These are phyloP conservation scores for Monosporozyma siamensis DNA, from an alignment of 805 yeast genomes.

Conservation along the genomic window DNA sequence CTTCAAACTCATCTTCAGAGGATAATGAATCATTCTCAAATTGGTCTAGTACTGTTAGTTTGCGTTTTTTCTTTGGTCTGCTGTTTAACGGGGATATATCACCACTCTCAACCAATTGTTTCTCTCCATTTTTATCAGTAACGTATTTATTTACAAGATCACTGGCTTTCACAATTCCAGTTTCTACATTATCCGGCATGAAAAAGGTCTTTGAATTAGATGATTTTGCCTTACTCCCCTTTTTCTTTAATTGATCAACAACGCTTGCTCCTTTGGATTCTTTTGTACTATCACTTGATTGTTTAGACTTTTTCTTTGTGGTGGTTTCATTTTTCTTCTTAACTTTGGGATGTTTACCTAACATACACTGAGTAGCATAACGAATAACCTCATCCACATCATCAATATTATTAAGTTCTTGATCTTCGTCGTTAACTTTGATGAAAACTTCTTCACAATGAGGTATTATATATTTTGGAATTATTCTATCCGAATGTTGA, in stretches of 20 bases:
- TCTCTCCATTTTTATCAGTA: conserved; percentile 1
- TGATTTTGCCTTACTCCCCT: conserved; percentile 12
- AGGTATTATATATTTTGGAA: conserved; percentile 54
- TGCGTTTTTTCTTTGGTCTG: neutral
- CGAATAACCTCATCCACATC: conserved; percentile 61
- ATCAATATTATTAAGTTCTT: conserved; percentile 41
- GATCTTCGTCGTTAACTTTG: conserved; percentile 63
- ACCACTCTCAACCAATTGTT: neutral
- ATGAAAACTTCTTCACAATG: conserved; percentile 46
- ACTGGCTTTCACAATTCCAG: conserved; percentile 52
- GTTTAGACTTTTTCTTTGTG: conserved; percentile 5
- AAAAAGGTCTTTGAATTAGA: conserved; percentile 40
- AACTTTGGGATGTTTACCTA: conserved; percentile 28
- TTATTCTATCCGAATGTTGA: conserved; percentile 49
- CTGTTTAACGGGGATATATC: neutral
- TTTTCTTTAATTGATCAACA: conserved; percentile 4
- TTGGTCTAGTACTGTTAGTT: conserved; percentile 8
- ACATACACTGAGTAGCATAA: conserved; percentile 58
- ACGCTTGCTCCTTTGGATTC: conserved; percentile 1
- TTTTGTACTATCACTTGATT: conserved; percentile 7
- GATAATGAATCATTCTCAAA: conserved; percentile 12
- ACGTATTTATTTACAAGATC: conserved; percentile 33
- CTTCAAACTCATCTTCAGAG: conserved; percentile 1
- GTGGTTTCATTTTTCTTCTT: conserved; percentile 11
- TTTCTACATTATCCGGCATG: conserved; percentile 64